These are phyloP conservation scores for Streptanthus diversifolius DNA, from an alignment of 345 rosid species.

Conservation along the genomic window DNA sequence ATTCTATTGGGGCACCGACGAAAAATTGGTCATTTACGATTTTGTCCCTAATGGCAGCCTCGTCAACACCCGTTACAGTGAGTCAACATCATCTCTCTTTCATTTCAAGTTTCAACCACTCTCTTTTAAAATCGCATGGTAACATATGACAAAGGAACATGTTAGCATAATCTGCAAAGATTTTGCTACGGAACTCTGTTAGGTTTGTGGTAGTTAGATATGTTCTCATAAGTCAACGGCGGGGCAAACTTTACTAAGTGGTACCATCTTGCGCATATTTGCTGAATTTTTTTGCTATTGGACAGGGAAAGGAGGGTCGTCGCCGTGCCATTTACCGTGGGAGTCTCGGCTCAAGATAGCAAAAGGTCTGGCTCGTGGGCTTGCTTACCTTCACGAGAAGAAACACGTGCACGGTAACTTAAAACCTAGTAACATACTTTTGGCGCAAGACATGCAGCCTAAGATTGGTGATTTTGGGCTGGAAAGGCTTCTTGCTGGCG, in stretches of 20 bases:
- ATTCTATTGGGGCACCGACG: conserved; percentile 74
- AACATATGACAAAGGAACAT: neutral
- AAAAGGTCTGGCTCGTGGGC: conserved; percentile 80
- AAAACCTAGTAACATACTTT: conserved; percentile 77
- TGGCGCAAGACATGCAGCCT: conserved; percentile 71
- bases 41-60: conserved; percentile 83
- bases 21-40: conserved; percentile 73
- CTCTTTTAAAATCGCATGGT: neutral
- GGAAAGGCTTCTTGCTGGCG: conserved; percentile 59
- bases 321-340: conserved; percentile 81
- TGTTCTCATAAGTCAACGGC: conserved; percentile 36
- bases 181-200: conserved; percentile 40
- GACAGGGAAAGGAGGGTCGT: conserved; percentile 78
- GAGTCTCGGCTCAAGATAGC: conserved; percentile 83
- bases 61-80: conserved; percentile 83
- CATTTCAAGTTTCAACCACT: neutral
- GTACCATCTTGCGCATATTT: conserved; percentile 2
- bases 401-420: conserved; percentile 85
- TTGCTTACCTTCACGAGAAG: conserved; percentile 78
- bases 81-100: conserved; percentile 32
- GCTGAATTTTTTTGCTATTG: neutral
- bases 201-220: conserved; percentile 3
- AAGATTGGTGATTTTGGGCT: conserved; percentile 87
- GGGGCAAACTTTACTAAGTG: neutral
- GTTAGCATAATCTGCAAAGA: conserved; percentile 1